These are phyloP conservation scores for Castanopsis chinensis DNA, from an alignment of 306 rosid species.

Conservation along the genomic window DNA sequence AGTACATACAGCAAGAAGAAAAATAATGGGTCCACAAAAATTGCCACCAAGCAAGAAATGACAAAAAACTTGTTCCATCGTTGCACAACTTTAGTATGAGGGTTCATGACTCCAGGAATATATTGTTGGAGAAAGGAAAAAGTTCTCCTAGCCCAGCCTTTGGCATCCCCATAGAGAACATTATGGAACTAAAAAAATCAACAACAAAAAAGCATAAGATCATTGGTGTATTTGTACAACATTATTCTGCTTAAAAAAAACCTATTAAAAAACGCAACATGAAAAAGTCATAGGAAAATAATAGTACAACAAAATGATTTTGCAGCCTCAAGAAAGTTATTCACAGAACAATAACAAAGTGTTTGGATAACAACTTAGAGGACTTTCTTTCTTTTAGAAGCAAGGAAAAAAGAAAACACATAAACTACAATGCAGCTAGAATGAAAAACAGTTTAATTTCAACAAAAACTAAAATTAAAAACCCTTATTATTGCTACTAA, in stretches of 20 bases:
- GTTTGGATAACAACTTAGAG: not conserved
- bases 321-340: conserved; percentile 15
- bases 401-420: conserved; percentile 15
- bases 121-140: conserved; percentile 41
- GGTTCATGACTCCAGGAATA: conserved; percentile 82
- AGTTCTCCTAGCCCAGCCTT: conserved; percentile 61
- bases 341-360: not conserved
- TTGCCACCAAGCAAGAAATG: conserved; percentile 64
- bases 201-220: conserved; percentile 43
- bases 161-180: conserved; percentile 75
- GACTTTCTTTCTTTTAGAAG: conserved; percentile 14
- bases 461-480: conserved; percentile 19
- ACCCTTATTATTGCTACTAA: too few species aligned
- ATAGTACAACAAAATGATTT: not conserved
- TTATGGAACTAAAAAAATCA: conserved; percentile 70
- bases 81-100: conserved; percentile 70
- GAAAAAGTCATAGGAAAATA: not conserved
- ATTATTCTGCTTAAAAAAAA: not conserved
- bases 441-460: too few species aligned
- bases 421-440: too few species aligned
- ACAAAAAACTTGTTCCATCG: conserved; percentile 73
- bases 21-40: conserved; percentile 82
- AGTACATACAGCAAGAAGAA: conserved; percentile 57
- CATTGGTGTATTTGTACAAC: conserved; percentile 7
- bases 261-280: not conserved